Evolutionary conservation across 164 flowering plant species (phyloP).

Genomic region (Saururus chinensis): DNA sequence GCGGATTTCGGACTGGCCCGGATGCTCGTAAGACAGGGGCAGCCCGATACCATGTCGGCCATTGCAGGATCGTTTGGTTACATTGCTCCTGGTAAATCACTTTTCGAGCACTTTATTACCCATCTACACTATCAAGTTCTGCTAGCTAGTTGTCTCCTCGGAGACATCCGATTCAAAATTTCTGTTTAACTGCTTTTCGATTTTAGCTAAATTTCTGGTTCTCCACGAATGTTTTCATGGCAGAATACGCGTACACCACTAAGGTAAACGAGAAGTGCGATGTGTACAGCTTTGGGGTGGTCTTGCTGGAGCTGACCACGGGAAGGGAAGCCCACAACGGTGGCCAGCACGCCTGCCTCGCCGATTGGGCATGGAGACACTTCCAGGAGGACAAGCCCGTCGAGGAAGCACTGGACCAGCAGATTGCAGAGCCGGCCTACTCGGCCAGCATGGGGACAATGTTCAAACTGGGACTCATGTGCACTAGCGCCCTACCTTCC

Average conservation of each 20-base stretch:
- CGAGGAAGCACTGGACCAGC: constrained; percentile 32
- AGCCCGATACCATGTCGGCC: constrained; percentile 48
- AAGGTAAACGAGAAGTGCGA: constrained; percentile 73
- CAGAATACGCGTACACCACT: constrained; percentile 67
- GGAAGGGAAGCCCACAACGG: constrained; percentile 57
- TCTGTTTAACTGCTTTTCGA: no score
- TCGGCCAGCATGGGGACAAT: constrained; percentile 44
- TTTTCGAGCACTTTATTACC: constrained; percentile 3
- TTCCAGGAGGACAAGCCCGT: constrained; percentile 32
- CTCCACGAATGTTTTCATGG: background rate
- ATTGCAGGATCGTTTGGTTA: constrained; percentile 87
- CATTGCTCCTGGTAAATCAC: constrained; percentile 64
- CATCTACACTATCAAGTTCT: background rate
- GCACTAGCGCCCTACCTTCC: constrained; percentile 44
- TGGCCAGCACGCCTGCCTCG: constrained; percentile 40
- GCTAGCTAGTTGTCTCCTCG: background rate
- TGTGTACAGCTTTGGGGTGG: constrained; percentile 87
- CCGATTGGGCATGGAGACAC: constrained; percentile 69
- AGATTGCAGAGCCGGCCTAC: constrained; percentile 28
- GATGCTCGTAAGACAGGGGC: constrained; percentile 39
- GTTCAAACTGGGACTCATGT: constrained; percentile 62
- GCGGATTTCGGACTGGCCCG: constrained; percentile 90
- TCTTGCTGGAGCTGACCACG: constrained; percentile 64
- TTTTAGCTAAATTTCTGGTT: no score
- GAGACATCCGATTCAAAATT: no score